Conservation (phyloP, 2,329 filamentous ascomycete species). For the Phaeosphaeriaceae sp. region DNA sequence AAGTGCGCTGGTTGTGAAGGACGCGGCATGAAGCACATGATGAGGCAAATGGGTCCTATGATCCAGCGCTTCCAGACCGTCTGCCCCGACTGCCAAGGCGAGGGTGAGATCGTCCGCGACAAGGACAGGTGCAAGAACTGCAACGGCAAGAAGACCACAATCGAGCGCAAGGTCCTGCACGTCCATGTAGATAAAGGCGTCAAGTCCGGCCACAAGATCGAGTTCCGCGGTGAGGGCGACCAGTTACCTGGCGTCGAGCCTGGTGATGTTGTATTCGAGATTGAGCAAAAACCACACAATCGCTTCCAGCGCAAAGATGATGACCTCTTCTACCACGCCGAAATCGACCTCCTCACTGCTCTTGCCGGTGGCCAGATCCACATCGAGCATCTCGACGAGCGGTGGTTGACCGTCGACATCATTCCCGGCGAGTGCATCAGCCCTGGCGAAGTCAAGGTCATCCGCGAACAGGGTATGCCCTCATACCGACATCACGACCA, state of each 20-base stretch:
- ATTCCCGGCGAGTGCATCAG: constrained; percentile 92
- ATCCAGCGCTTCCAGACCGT: constrained; percentile 99
- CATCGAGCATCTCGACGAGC: constrained; percentile 95
- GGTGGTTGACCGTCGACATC: constrained; percentile 94
- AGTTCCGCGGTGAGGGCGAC: constrained; percentile 96
- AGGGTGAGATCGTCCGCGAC: constrained; percentile 95
- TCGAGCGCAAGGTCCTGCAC: constrained; percentile 97
- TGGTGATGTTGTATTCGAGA: constrained; percentile 97
- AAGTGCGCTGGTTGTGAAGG: constrained; percentile 90
- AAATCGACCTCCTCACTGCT: constrained; percentile 94
- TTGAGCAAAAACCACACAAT: constrained; percentile 97
- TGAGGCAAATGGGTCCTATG: constrained; percentile 99
- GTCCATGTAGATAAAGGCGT: constrained; percentile 97
- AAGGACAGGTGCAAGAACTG: constrained; percentile 98
- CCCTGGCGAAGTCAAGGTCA: constrained; percentile 88
- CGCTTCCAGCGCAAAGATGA: constrained; percentile 97
- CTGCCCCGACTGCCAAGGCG: constrained; percentile 96
- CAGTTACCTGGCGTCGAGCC: constrained; percentile 91
- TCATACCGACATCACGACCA: constrained; percentile 92
- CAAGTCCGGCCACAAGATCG: constrained; percentile 91
- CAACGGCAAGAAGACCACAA: constrained; percentile 95
- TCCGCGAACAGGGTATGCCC: constrained; percentile 97
- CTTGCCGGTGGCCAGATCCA: constrained; percentile 89
- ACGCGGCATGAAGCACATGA: constrained; percentile 99
- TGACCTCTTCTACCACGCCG: constrained; percentile 91